A percentile compares a stretch with the other conserved stretches of the same genome.
These are phyloP conservation scores for Penicillium aurantiogriseum DNA, from an alignment of 2,329 filamentous ascomycete species.

Conservation along the genomic window DNA sequence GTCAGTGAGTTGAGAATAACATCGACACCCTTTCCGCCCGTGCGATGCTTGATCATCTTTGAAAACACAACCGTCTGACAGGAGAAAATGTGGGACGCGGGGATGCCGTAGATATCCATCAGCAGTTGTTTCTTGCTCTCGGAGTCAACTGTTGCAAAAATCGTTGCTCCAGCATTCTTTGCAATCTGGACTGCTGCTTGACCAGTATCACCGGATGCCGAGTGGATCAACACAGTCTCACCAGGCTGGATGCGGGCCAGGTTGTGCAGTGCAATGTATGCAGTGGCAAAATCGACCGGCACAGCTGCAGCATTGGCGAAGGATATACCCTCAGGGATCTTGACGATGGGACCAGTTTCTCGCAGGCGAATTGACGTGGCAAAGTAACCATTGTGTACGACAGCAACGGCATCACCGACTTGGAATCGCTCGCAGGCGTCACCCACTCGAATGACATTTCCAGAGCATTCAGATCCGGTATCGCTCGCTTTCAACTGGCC, in stretches of 20 bases:
- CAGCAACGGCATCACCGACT: constrained; percentile 14
- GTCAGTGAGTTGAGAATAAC: constrained; percentile 23
- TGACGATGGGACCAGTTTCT: background rate
- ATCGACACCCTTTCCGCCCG: constrained; percentile 16
- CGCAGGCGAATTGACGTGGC: background rate
- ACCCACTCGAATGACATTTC: constrained; percentile 11
- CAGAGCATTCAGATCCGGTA: constrained; percentile 4
- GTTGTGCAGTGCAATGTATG: constrained; percentile 8
- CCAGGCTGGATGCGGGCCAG: constrained; percentile 12
- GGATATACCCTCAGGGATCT: constrained; percentile 4
- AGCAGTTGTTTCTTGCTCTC: constrained; percentile 16
- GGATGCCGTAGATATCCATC: constrained; percentile 16
- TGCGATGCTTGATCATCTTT: constrained; percentile 2
- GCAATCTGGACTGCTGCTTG: constrained; percentile 22
- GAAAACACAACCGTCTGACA: constrained; percentile 10
- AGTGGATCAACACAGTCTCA: constrained; percentile 27
- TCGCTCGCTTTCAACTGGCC: constrained; percentile 2
- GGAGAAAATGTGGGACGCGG: constrained; percentile 16
- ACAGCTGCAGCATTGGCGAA: constrained; percentile 13
- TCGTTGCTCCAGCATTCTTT: constrained; percentile 10
- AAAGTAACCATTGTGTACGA: background rate
- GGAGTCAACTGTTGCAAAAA: constrained; percentile 16
- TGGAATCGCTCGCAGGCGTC: constrained; percentile 2
- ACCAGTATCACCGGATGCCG: constrained; percentile 21
- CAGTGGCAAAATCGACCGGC: constrained; percentile 10